A percentile compares a stretch with the other conserved stretches of the same genome.
phyloP scores from a whole-genome alignment of 768 basidiomycete genomes.

The Lentinus tigrinus region DNA sequence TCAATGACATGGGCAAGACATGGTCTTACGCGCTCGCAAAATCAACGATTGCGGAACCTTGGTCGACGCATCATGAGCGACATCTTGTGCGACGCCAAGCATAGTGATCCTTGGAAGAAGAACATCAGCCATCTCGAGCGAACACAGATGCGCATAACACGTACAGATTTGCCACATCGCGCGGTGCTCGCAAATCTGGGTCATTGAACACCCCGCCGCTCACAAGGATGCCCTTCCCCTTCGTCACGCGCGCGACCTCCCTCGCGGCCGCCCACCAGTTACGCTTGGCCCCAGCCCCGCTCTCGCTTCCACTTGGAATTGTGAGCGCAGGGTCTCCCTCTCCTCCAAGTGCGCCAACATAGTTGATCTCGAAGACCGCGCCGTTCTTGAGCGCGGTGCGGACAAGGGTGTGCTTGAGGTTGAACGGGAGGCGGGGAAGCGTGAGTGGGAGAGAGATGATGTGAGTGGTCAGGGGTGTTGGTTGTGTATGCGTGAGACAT shows the following conservation, averaged over 20 bases:
- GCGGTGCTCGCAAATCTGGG: slow-evolving; percentile 66
- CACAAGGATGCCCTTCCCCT: slow-evolving; percentile 73
- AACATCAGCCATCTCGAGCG: background rate
- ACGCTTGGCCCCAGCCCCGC: slow-evolving; percentile 56
- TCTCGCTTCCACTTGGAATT: slow-evolving; percentile 50
- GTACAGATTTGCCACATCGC: slow-evolving; percentile 77
- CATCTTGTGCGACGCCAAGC: slow-evolving; percentile 67
- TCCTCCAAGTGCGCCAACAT: slow-evolving; percentile 70
- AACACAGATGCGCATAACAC: slow-evolving; percentile 21
- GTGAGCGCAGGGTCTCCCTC: slow-evolving; percentile 48
- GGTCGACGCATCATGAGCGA: slow-evolving; percentile 61
- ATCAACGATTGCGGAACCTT: slow-evolving; percentile 64
- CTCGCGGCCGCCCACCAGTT: slow-evolving; percentile 85
- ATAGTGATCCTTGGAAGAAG: slow-evolving; percentile 51
- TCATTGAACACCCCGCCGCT: slow-evolving; percentile 65
- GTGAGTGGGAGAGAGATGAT: slow-evolving; percentile 80
- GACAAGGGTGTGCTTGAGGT: slow-evolving; percentile 81
- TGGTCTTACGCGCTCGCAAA: slow-evolving; percentile 66
- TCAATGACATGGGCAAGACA: background rate
- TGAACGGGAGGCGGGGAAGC: slow-evolving; percentile 73
- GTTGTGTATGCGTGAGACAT: slow-evolving; percentile 79
- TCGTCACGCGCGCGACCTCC: slow-evolving; percentile 77
- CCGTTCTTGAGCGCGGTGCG: slow-evolving; percentile 81
- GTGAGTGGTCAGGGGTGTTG: slow-evolving; percentile 75
- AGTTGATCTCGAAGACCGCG: slow-evolving; percentile 78